Percentiles rank a stretch among this genome's conserved stretches.
These are phyloP conservation scores for Phytopythium aichiense DNA, from an alignment of 352 stramenopile genomes.

Conservation along the genomic window DNA sequence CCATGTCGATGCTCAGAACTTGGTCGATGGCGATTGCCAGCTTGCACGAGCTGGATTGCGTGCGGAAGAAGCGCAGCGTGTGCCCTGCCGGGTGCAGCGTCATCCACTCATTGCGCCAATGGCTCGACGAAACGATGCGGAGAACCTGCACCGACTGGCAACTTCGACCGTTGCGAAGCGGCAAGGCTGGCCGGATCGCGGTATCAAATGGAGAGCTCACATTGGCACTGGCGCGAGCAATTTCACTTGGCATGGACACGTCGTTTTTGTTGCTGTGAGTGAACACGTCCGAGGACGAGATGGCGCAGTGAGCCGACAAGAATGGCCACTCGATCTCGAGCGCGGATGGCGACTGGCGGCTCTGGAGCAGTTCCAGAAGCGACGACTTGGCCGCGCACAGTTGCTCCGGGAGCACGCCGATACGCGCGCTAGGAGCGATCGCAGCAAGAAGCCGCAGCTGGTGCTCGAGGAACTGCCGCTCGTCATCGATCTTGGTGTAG, in stretches of 20 bases:
- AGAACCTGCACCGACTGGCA: constrained; percentile 29
- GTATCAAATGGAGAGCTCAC: no score
- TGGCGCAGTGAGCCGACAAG: neutral
- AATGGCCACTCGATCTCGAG: constrained; percentile 3
- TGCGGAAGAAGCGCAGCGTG: constrained; percentile 41
- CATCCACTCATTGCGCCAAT: constrained; percentile 57
- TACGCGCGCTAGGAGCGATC: neutral
- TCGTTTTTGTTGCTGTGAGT: constrained; percentile 2
- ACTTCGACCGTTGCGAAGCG: neutral
- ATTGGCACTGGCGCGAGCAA: neutral
- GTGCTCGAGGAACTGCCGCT: neutral
- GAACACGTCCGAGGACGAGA: constrained; percentile 1
- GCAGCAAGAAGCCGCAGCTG: neutral
- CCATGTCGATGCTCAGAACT: constrained; percentile 21
- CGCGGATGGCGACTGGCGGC: neutral
- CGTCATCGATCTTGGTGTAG: neutral
- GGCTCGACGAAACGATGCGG: constrained; percentile 24
- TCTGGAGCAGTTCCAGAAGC: neutral
- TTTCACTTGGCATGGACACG: neutral
- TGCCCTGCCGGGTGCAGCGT: constrained; percentile 32
- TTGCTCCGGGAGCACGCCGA: neutral
- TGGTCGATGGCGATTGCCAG: constrained; percentile 28
- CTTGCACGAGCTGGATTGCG: constrained; percentile 28
- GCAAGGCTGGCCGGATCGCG: neutral
- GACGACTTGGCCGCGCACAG: constrained; percentile 1